Percentiles rank a stretch among this genome's conserved stretches.
These are phyloP conservation scores for Ophiostoma australiae DNA, from an alignment of 2,329 filamentous ascomycete species.

Conservation along the genomic window DNA sequence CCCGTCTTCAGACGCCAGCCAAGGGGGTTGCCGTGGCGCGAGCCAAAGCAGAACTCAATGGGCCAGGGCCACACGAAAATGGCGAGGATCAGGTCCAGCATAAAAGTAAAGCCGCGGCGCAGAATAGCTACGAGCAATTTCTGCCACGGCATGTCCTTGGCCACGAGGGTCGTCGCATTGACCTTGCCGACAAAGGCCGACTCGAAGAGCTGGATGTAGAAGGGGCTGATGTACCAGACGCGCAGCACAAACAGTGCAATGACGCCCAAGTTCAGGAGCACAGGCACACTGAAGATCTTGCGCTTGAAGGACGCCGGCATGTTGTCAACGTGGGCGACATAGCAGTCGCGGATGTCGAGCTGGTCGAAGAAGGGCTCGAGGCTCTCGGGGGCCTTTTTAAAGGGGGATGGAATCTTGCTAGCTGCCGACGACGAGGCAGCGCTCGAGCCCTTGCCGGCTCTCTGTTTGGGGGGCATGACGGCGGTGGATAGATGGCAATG, in stretches of 20 bases:
- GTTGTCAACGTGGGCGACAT: constrained; percentile 77
- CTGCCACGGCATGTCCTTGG: constrained; percentile 50
- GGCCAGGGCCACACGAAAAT: constrained; percentile 70
- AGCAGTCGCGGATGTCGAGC: constrained; percentile 66
- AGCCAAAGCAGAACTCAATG: constrained; percentile 62
- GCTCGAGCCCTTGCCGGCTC: constrained; percentile 29
- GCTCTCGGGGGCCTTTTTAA: constrained; percentile 58
- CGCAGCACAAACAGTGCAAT: constrained; percentile 61
- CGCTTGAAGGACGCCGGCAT: constrained; percentile 67
- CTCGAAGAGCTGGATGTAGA: constrained; percentile 64
- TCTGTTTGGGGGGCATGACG: constrained; percentile 23
- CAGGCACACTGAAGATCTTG: constrained; percentile 75
- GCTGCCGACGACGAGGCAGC: not conserved
- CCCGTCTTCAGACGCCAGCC: constrained; percentile 70
- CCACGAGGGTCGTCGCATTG: constrained; percentile 63
- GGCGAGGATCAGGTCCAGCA: constrained; percentile 67
- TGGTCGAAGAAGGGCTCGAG: constrained; percentile 62
- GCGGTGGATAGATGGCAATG: not conserved
- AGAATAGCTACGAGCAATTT: constrained; percentile 54
- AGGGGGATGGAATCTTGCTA: constrained; percentile 54
- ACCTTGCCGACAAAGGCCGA: constrained; percentile 57
- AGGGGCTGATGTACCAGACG: constrained; percentile 62
- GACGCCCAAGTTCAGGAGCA: constrained; percentile 69
- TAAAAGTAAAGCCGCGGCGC: constrained; percentile 59
- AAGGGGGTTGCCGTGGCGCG: constrained; percentile 55